phyloP scores from a whole-genome alignment of 805 yeast genomes.

The Kockiozyma suomiensis region DNA sequence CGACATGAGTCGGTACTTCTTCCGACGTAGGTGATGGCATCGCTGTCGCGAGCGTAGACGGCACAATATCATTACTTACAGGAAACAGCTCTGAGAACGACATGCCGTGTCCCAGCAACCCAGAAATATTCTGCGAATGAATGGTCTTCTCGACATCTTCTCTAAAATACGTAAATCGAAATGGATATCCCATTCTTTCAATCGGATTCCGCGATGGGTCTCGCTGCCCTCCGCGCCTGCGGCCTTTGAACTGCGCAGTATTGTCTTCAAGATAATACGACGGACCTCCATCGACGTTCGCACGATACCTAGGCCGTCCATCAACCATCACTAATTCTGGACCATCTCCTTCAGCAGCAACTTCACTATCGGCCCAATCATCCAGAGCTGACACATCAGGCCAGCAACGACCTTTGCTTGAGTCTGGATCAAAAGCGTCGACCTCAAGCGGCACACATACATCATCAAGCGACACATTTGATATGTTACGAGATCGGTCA shows the following conservation, averaged over 20 bases:
- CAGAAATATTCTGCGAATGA: constrained; percentile 82
- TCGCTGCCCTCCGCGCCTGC: constrained; percentile 33
- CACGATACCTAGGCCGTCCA: constrained; percentile 69
- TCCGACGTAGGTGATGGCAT: constrained; percentile 1
- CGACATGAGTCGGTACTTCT: constrained; percentile 62
- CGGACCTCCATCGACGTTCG: constrained; percentile 16
- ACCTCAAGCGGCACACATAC: constrained; percentile 84
- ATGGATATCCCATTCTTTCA: constrained; percentile 22
- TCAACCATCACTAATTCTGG: constrained; percentile 54
- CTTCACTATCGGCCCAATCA: constrained; percentile 76
- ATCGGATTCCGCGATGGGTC: constrained; percentile 49
- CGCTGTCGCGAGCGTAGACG: constrained; percentile 6
- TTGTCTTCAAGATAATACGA: constrained; percentile 28
- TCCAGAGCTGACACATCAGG: constrained; percentile 78
- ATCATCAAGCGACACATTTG: constrained; percentile 73
- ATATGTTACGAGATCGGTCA: constrained; percentile 18
- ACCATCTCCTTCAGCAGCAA: constrained; percentile 46
- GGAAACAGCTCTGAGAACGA: constrained; percentile 68
- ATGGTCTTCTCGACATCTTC: constrained; percentile 85
- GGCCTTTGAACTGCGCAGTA: constrained; percentile 19
- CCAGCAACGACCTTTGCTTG: constrained; percentile 55
- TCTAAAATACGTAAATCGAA: constrained; percentile 86
- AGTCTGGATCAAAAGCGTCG: constrained; percentile 36
- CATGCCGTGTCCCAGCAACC: constrained; percentile 61
- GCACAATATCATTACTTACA: neutral